Conservation (phyloP, 2,329 filamentous ascomycete genomes). For the Monascus ruber region DNA sequence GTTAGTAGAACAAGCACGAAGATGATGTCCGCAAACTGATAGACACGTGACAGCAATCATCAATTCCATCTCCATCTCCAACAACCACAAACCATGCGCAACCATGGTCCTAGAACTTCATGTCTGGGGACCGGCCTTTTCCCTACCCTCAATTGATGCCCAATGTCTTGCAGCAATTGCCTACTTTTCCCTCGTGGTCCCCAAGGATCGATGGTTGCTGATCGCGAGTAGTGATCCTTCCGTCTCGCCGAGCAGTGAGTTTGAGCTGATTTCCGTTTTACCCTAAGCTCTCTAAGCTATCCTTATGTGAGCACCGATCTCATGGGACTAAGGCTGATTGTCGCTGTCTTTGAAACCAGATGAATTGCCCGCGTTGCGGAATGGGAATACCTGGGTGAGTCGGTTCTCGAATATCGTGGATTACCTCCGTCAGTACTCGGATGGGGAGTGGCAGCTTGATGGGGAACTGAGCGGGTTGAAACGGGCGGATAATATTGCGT, state of each 20-base stretch:
- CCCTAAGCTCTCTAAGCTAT: neutral
- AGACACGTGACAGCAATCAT: neutral
- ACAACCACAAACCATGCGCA: constrained; percentile 5
- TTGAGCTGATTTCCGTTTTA: neutral
- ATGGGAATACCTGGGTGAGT: constrained; percentile 43
- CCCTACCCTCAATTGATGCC: constrained; percentile 78
- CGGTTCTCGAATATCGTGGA: constrained; percentile 44
- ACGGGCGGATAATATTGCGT: constrained; percentile 41
- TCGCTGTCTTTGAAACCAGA: constrained; percentile 25
- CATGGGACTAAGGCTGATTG: neutral
- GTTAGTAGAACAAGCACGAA: no score
- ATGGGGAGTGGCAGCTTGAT: constrained; percentile 40
- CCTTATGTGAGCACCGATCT: neutral
- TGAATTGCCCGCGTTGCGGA: constrained; percentile 46
- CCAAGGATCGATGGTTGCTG: constrained; percentile 53
- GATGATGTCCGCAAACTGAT: no score
- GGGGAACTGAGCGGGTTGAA: constrained; percentile 29
- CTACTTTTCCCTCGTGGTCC: constrained; percentile 56
- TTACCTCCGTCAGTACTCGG: constrained; percentile 37
- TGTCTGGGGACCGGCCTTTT: constrained; percentile 82
- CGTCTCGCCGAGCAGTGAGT: constrained; percentile 58
- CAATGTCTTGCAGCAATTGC: constrained; percentile 78
- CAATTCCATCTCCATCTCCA: no score
- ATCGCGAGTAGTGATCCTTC: constrained; percentile 63
- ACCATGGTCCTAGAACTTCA: constrained; percentile 61